phyloP scores from a whole-genome alignment of 2,329 filamentous ascomycete species.

The Fusarium sp. region DNA sequence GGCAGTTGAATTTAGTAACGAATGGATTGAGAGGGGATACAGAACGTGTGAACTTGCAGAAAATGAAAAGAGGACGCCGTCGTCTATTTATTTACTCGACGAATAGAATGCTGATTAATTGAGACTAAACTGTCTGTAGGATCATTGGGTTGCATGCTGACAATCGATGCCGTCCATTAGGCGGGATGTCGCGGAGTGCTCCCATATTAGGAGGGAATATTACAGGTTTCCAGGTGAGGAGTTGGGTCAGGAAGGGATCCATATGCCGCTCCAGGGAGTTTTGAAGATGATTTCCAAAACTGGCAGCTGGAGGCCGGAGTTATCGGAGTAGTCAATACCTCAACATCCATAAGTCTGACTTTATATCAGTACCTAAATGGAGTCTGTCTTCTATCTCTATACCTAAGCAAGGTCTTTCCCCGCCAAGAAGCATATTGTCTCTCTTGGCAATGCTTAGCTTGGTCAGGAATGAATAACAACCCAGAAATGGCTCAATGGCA shows the following conservation, averaged over 20 bases:
- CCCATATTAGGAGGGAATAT: too few species aligned
- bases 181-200: too few species aligned
- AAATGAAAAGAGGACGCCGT: background rate
- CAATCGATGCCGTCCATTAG: background rate
- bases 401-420: background rate
- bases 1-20: too few species aligned
- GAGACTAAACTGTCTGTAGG: background rate
- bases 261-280: slow-evolving; percentile 24
- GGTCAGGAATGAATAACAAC: slow-evolving; percentile 2
- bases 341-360: too few species aligned
- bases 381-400: too few species aligned
- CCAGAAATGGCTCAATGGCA: background rate
- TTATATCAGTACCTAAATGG: too few species aligned
- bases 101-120: slow-evolving; percentile 15
- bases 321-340: too few species aligned
- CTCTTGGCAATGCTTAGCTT: slow-evolving; percentile 17
- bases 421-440: background rate
- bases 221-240: too few species aligned
- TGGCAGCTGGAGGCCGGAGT: slow-evolving; percentile 26
- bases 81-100: slow-evolving; percentile 2
- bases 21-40: too few species aligned
- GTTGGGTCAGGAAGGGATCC: too few species aligned
- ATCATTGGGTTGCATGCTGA: background rate
- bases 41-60: too few species aligned
- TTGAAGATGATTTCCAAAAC: slow-evolving; percentile 10